Conservation (phyloP, 164 flowering plant genomes). For the Nymphaea thermarum region DNA sequence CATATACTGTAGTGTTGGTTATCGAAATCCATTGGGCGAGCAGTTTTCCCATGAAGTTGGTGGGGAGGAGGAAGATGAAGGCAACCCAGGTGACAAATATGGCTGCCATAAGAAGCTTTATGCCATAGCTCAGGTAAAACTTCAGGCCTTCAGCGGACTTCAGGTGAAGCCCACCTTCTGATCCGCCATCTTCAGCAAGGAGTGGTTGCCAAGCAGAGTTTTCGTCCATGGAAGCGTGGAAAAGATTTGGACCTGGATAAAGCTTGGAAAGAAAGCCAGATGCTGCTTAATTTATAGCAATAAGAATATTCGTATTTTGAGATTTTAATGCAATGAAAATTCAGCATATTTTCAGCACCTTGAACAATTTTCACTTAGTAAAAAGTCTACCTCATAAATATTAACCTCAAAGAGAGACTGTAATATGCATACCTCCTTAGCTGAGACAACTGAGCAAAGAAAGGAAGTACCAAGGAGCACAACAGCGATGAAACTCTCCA, state of each 20-base stretch:
- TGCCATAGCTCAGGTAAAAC: conserved; percentile 25
- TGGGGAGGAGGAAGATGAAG: conserved; percentile 42
- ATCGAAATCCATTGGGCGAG: conserved; percentile 12
- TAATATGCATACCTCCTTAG: too few relatives aligned
- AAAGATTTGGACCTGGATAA: neutral
- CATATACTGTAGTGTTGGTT: conserved; percentile 30
- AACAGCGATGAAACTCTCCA: too few relatives aligned
- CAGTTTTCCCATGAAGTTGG: conserved; percentile 14
- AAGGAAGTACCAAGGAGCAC: too few relatives aligned
- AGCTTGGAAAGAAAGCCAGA: neutral
- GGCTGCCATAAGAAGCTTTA: conserved; percentile 45
- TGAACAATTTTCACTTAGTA: too few relatives aligned
- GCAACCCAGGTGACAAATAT: conserved; percentile 48
- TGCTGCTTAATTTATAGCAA: too few relatives aligned
- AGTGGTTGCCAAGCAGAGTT: conserved; percentile 23
- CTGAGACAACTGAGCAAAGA: too few relatives aligned
- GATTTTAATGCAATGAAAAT: neutral
- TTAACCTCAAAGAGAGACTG: too few relatives aligned
- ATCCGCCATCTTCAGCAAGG: conserved; percentile 11
- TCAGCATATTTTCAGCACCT: too few relatives aligned
- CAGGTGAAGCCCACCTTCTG: conserved; percentile 6
- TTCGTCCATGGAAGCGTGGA: conserved; percentile 16
- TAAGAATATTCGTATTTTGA: neutral
- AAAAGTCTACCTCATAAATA: too few relatives aligned
- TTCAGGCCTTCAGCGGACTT: conserved; percentile 10